These are phyloP conservation scores for Podospora appendiculata DNA, from an alignment of 495 filamentous ascomycete genomes.

Conservation along the genomic window DNA sequence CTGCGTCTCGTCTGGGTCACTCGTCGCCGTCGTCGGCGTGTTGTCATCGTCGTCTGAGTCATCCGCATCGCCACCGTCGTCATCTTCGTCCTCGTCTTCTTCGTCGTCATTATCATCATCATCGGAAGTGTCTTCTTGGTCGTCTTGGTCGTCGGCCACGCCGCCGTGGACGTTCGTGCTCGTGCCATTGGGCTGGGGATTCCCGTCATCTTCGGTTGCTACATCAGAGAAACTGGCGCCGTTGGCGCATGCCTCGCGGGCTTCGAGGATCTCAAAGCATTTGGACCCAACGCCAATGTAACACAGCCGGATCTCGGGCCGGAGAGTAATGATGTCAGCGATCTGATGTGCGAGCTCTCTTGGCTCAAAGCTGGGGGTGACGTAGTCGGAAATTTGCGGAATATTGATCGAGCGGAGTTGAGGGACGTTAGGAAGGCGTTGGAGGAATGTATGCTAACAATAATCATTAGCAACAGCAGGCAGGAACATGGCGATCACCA, in stretches of 20 bases:
- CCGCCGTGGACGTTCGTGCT: conserved; percentile 20
- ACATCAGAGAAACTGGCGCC: conserved; percentile 33
- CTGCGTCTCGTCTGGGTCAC: conserved; percentile 31
- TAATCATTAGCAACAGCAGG: conserved; percentile 11
- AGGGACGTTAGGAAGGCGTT: conserved; percentile 66
- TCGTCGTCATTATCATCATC: conserved; percentile 27
- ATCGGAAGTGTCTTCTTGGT: conserved; percentile 6
- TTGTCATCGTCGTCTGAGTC: conserved; percentile 39
- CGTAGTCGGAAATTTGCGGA: conserved; percentile 59
- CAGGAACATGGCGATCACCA: too few relatives aligned
- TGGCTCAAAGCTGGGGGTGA: conserved; percentile 46
- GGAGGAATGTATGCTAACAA: conserved; percentile 76
- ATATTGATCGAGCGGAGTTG: conserved; percentile 75
- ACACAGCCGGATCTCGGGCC: conserved; percentile 76
- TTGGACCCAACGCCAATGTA: conserved; percentile 76
- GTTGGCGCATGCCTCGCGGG: conserved; percentile 25
- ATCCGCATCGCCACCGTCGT: conserved; percentile 37
- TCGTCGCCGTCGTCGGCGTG: conserved; percentile 26
- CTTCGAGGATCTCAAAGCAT: conserved; percentile 85
- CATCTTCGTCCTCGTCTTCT: conserved; percentile 41
- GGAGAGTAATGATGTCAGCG: conserved; percentile 74
- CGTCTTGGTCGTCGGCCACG: conserved; percentile 37
- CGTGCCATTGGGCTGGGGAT: conserved; percentile 31
- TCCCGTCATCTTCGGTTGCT: conserved; percentile 32
- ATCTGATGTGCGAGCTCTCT: conserved; percentile 78